A percentile compares a stretch with the other conserved stretches of the same genome.
Evolutionary conservation across 2,329 filamentous ascomycete species (phyloP).

Genomic region (Amauroascus verrucosus): DNA sequence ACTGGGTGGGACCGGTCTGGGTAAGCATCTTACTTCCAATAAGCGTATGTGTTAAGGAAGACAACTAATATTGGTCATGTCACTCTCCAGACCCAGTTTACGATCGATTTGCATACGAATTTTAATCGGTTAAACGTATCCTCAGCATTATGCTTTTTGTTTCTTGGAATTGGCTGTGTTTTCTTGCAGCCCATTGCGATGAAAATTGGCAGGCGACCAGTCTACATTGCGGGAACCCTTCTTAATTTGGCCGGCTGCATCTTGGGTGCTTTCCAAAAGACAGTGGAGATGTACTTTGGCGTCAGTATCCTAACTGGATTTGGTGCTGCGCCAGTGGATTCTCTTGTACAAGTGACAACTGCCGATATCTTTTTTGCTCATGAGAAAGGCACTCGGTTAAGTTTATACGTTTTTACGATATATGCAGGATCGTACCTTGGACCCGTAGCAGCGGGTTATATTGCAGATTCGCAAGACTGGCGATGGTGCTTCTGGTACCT

Average conservation of each 20-base stretch:
- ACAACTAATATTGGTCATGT: background rate
- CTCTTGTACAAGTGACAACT: slow-evolving; percentile 39
- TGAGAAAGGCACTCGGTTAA: slow-evolving; percentile 36
- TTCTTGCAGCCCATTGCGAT: slow-evolving; percentile 16
- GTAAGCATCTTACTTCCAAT: slow-evolving; percentile 4
- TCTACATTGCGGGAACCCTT: slow-evolving; percentile 13
- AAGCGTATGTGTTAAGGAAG: background rate
- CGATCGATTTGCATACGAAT: slow-evolving; percentile 13
- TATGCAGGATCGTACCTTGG: slow-evolving; percentile 39
- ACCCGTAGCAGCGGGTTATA: slow-evolving; percentile 20
- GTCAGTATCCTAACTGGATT: slow-evolving; percentile 20
- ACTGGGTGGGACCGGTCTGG: slow-evolving; percentile 16
- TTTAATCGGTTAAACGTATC: slow-evolving; percentile 12
- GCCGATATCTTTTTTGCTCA: slow-evolving; percentile 40
- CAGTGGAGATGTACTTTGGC: slow-evolving; percentile 10
- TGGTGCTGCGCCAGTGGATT: slow-evolving; percentile 41
- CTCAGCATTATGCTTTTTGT: slow-evolving; percentile 14
- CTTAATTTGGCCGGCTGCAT: slow-evolving; percentile 13
- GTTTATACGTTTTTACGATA: slow-evolving; percentile 38
- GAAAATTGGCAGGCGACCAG: slow-evolving; percentile 16
- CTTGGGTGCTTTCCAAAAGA: slow-evolving; percentile 12
- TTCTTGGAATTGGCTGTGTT: slow-evolving; percentile 15
- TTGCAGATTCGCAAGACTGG: slow-evolving; percentile 39
- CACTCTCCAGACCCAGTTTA: slow-evolving; percentile 13
- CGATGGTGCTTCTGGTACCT: slow-evolving; percentile 43